Percentiles rank a stretch among this genome's conserved stretches.
These are phyloP conservation scores for Colletotrichum sp. DNA, from an alignment of 2,329 filamentous ascomycete genomes.

Conservation along the genomic window DNA sequence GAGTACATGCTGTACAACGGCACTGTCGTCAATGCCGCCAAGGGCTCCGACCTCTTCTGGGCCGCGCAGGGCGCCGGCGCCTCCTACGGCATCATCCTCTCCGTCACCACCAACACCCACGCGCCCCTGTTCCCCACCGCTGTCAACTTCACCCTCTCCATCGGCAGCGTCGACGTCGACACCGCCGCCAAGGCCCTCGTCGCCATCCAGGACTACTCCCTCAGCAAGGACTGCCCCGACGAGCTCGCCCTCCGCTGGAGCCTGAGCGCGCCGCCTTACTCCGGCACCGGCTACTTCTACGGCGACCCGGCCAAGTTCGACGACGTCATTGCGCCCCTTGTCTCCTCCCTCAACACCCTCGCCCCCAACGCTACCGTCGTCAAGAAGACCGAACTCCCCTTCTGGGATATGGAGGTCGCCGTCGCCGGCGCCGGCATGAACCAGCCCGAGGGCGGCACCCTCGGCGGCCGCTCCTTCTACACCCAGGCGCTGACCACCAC, in stretches of 20 bases:
- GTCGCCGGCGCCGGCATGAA: conserved; percentile 20
- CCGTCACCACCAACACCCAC: conserved; percentile 19
- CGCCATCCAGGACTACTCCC: conserved; percentile 18
- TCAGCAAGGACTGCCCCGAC: conserved; percentile 14
- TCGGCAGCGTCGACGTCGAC: not conserved
- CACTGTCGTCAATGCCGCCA: conserved; percentile 16
- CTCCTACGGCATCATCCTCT: conserved; percentile 19
- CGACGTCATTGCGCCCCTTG: conserved; percentile 2
- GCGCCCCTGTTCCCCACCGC: conserved; percentile 12
- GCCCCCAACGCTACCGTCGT: not conserved
- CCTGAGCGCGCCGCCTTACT: not conserved
- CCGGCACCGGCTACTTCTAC: conserved; percentile 20
- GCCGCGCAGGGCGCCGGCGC: conserved; percentile 22
- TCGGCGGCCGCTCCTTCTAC: conserved; percentile 16
- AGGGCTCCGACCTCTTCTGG: conserved; percentile 21
- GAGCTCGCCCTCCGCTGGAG: conserved; percentile 20
- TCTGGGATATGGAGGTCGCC: conserved; percentile 23
- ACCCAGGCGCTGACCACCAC: conserved; percentile 20
- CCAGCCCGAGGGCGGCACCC: conserved; percentile 11
- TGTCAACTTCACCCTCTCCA: conserved; percentile 16
- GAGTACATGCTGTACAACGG: conserved; percentile 25
- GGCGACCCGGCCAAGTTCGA: conserved; percentile 17
- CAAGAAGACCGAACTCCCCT: conserved; percentile 11
- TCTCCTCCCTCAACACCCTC: conserved; percentile 1
- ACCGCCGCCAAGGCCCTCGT: conserved; percentile 9